These are phyloP conservation scores for Thelonectria discophora DNA, from an alignment of 2,329 filamentous ascomycete genomes.

Conservation along the genomic window DNA sequence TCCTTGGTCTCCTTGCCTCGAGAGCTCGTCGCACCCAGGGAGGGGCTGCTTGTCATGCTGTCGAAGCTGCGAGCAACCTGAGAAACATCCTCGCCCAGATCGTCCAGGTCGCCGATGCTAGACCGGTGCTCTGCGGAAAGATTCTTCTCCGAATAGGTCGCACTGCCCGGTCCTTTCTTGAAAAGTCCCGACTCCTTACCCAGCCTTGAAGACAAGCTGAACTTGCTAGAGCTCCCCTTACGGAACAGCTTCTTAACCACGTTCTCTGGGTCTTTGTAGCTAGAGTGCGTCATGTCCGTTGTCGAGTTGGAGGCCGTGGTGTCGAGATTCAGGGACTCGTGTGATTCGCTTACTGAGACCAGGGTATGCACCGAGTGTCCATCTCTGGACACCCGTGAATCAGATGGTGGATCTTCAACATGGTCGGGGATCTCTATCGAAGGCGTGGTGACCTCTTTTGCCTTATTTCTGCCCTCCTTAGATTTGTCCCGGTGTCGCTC, in stretches of 20 bases:
- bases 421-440: conserved; percentile 49
- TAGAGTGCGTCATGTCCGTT: conserved; percentile 60
- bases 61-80: conserved; percentile 62
- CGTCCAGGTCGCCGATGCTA: conserved; percentile 66
- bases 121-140: conserved; percentile 62
- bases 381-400: conserved; percentile 65
- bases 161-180: conserved; percentile 68
- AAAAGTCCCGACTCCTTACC: conserved; percentile 64
- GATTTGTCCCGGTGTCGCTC: conserved; percentile 44
- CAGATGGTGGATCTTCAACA: conserved; percentile 59
- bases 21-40: conserved; percentile 60
- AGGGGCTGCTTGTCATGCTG: conserved; percentile 65
- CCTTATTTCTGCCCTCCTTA: conserved; percentile 51
- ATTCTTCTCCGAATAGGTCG: conserved; percentile 66
- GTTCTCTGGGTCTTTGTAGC: conserved; percentile 62
- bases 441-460: conserved; percentile 49
- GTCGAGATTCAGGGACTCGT: conserved; percentile 66
- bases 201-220: conserved; percentile 66
- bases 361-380: conserved; percentile 66
- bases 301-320: conserved; percentile 64
- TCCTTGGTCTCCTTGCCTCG: conserved; percentile 54
- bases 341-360: conserved; percentile 67
- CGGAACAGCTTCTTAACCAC: conserved; percentile 69
- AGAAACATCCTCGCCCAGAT: conserved; percentile 56
- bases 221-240: conserved; percentile 73